Evolutionary conservation across 192 early-diverging fungal species (phyloP), one percentile per base, ranked within the genome.

Genomic region (Umbelopsis sp.): DNA sequence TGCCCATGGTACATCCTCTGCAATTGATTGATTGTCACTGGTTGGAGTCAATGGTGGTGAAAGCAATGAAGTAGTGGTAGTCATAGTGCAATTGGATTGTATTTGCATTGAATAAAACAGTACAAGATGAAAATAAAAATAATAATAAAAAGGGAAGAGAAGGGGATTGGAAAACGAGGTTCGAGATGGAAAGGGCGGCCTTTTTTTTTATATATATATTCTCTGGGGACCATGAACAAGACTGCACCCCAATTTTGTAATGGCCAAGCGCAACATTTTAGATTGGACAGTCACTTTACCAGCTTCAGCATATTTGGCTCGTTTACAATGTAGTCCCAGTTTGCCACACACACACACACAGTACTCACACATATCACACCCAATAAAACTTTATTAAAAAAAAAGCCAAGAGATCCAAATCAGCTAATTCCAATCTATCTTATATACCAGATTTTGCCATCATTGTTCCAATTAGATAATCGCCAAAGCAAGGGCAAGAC

Each of bases 211-310:
- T 58, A 33, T 52, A 52, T 25, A 21, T 25, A 25, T 23, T 22
- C 25, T 35, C 30, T 27, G 55, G 55, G 55, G 55, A 61, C 55
- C 55, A 61, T 61, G 55, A 61, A 52, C 21, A 52, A 52, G 55
- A 35, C 30, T 61, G 55, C 4, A 25, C 55, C 30, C 55, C 55
- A 61, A 61, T 61, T 61, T 61, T 61, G 55, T 35, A 22, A 61
- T 61, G 55, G 51, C 37, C 37, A 41, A 41, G 55, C 55, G 30
- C 21, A 52, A 25, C 55, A 61, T 25, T 41, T 41, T 41, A 41
- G 51, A 23, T 52, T 61, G 55, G 30, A 25, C 55, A 61, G 55
- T 61, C 55, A 61, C 55, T 53, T 61, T 27, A 41, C 5, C 37
- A 41, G 37, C 37, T 4, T 41, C 37, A 41, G 37, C 37, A 41